Conservation (phyloP, 2,329 filamentous ascomycete species). For the Aspergillus tanneri region DNA sequence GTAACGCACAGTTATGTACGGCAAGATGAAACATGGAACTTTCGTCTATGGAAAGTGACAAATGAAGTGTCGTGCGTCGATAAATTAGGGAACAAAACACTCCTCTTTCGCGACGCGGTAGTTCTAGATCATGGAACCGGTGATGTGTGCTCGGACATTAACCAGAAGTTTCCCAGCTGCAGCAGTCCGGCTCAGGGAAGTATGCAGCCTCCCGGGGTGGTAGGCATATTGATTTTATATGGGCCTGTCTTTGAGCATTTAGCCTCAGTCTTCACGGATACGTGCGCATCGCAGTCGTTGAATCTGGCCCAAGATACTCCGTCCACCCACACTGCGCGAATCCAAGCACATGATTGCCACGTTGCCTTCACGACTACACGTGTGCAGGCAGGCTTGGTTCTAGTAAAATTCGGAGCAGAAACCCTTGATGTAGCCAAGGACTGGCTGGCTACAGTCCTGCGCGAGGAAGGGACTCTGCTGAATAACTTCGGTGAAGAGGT, state of each 20-base stretch:
- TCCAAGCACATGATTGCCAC: too few relatives aligned
- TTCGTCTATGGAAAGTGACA: constrained; percentile 73
- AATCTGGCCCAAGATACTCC: constrained; percentile 79
- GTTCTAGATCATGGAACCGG: constrained; percentile 62
- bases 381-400: too few relatives aligned
- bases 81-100: constrained; percentile 48
- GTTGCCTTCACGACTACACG: too few relatives aligned
- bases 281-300: constrained; percentile 75
- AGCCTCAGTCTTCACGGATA: constrained; percentile 71
- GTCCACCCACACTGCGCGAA: too few relatives aligned
- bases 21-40: constrained; percentile 84
- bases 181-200: constrained; percentile 47
- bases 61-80: constrained; percentile 67
- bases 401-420: too few relatives aligned
- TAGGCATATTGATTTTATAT: constrained; percentile 81
- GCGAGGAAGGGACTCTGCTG: too few relatives aligned
- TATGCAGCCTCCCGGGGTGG: constrained; percentile 73
- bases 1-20: constrained; percentile 84
- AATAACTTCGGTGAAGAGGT: too few relatives aligned
- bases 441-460: too few relatives aligned
- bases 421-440: too few relatives aligned
- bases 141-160: constrained; percentile 32
- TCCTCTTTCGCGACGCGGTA: constrained; percentile 83
- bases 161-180: constrained; percentile 18
- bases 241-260: constrained; percentile 68